These are phyloP conservation scores for Phytopythium chamaehyphon DNA, from an alignment of 352 stramenopile species.

Conservation along the genomic window DNA sequence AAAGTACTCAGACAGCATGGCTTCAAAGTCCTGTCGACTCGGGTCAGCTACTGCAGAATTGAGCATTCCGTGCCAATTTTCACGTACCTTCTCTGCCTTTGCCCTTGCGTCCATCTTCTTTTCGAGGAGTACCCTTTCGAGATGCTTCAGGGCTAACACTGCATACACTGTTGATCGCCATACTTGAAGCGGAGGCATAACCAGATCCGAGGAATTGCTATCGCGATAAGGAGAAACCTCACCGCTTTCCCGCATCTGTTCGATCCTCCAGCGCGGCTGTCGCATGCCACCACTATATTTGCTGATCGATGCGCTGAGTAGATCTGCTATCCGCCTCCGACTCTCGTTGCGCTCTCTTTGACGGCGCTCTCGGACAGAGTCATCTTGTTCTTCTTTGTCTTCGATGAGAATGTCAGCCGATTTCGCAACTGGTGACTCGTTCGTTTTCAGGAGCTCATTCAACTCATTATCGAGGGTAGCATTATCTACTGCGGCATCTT, in stretches of 20 bases:
- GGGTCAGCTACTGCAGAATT: not conserved
- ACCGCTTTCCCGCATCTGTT: slow-evolving; percentile 26
- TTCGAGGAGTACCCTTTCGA: slow-evolving; percentile 25
- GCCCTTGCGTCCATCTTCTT: slow-evolving; percentile 37
- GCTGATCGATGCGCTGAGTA: slow-evolving; percentile 31
- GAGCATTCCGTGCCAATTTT: not conserved
- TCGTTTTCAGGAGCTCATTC: not conserved
- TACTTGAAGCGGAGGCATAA: slow-evolving; percentile 27
- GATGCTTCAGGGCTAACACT: slow-evolving; percentile 20
- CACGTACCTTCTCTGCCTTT: slow-evolving; percentile 23
- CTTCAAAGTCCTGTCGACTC: slow-evolving; percentile 39
- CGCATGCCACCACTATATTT: slow-evolving; percentile 14
- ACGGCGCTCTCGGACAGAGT: slow-evolving; percentile 14
- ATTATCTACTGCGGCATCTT: slow-evolving; percentile 11
- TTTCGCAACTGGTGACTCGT: not conserved
- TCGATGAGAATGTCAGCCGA: not conserved
- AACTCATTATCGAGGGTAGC: slow-evolving; percentile 3
- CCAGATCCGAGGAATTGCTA: slow-evolving; percentile 15
- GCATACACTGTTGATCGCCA: slow-evolving; percentile 33
- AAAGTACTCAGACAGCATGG: slow-evolving; percentile 63
- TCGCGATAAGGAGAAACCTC: slow-evolving; percentile 21
- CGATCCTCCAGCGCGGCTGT: slow-evolving; percentile 49
- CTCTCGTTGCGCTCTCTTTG: slow-evolving; percentile 32
- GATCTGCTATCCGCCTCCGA: slow-evolving; percentile 31
- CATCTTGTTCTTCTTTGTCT: slow-evolving; percentile 4